phyloP scores from a whole-genome alignment of 2,329 filamentous ascomycete genomes.

The Rutstroemia sydowiana region DNA sequence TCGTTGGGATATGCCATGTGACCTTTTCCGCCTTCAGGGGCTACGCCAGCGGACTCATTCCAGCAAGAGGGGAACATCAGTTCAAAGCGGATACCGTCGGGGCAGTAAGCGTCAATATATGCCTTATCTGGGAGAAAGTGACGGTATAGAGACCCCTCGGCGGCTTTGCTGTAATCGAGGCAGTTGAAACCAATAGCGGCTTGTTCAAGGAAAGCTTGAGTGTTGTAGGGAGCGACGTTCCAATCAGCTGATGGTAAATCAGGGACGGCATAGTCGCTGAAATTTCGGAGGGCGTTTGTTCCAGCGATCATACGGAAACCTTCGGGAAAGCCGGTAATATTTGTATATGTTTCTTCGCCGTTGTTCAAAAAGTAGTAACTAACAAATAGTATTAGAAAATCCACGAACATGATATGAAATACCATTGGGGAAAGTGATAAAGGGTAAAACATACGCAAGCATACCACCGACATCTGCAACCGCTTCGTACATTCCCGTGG shows the following conservation, averaged over 20 bases:
- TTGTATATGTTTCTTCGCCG: conserved; percentile 37
- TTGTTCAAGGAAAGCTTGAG: conserved; percentile 63
- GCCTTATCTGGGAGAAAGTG: conserved; percentile 75
- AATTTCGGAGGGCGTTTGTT: conserved; percentile 59
- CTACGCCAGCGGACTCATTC: conserved; percentile 57
- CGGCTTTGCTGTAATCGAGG: conserved; percentile 61
- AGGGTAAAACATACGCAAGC: conserved; percentile 64
- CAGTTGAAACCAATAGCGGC: conserved; percentile 94
- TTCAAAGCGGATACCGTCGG: conserved; percentile 74
- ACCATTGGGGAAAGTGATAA: conserved; percentile 1
- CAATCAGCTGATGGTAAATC: too few relatives aligned
- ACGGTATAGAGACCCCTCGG: conserved; percentile 60
- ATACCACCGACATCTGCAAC: conserved; percentile 75
- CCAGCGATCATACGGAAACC: conserved; percentile 81
- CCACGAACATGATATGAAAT: neutral
- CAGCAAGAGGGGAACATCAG: conserved; percentile 87
- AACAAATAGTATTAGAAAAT: conserved; percentile 10
- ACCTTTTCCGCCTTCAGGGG: conserved; percentile 45
- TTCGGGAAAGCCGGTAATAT: conserved; percentile 63
- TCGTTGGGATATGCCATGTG: conserved; percentile 74
- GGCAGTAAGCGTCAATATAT: conserved; percentile 73
- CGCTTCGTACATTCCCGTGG: conserved; percentile 43
- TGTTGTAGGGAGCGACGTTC: conserved; percentile 46
- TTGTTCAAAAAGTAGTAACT: conserved; percentile 79
- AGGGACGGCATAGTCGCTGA: conserved; percentile 54